Evolutionary conservation across 257 asterid species (phyloP), one percentile per base, ranked within the genome.

Genomic region (Hygrophila difformis): DNA sequence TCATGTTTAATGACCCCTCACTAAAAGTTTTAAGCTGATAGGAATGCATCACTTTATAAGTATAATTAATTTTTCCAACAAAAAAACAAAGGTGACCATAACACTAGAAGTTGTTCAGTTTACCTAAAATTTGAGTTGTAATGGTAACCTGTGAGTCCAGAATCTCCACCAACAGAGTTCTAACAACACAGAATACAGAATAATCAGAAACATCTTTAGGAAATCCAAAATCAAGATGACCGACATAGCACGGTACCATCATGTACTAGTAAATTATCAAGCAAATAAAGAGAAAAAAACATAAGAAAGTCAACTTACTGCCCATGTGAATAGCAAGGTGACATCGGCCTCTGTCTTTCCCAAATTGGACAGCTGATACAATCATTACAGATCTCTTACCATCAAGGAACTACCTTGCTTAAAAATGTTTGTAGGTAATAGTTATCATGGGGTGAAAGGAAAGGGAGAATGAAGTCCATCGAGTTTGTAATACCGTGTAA

Each of bases 161-260:
- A 89, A 65, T 51, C 81, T 29, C 94, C 98, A 62, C 98, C 96
- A 62, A 87, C 96, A 22, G 98, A 89, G 45, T 89, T 89, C 98
- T 89, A 62, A 56, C 33, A 66, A 52, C 64, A 15, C 61, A 47
- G 50, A 47, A 45, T 56, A 49, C n/a, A 3, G 47, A 49, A 42
- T 36, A 8, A 34, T 58, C 55, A 57, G 55, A 60, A n/a, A 49
- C 22, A 39, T 38, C 18, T 47, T 54, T 53, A 6, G 47, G 24
- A 38, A 42, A 31, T 20, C 34, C 44, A 47, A 14, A 18, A 35
- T n/a, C n/a, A n/a, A n/a, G n/a, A n/a, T n/a, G n/a, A 47, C 20
- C 33, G 24, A 49, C 40, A 6, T 21, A 1, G 54, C 11, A 16
- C 3, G 12, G 15, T n/a, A n/a, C n/a, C n/a, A n/a, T n/a, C n/a